Evolutionary conservation across 2,329 filamentous ascomycete genomes (phyloP).

Genomic region (Penicillium sp.): DNA sequence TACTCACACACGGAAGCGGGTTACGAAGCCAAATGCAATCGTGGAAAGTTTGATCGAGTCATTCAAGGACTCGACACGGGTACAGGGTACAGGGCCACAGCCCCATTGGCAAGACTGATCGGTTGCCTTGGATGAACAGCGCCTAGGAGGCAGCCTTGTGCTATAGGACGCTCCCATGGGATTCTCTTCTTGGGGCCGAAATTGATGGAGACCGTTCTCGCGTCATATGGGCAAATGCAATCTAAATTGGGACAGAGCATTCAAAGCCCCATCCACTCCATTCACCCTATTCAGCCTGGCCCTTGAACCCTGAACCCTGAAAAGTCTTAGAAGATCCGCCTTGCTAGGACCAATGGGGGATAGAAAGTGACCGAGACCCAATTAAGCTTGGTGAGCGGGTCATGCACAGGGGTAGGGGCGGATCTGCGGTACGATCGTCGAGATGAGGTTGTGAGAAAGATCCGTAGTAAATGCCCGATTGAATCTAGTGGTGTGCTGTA

Average conservation of each 20-base stretch:
- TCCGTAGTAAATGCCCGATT: not conserved
- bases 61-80: not conserved
- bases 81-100: too few species aligned
- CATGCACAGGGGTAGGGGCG: conserved; percentile 16
- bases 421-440: conserved; percentile 11
- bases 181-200: too few species aligned
- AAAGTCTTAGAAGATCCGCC: conserved; percentile 2
- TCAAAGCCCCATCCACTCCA: not conserved
- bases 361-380: not conserved
- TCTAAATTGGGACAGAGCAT: too few species aligned
- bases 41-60: too few species aligned
- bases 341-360: not conserved
- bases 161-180: too few species aligned
- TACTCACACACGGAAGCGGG: too few species aligned
- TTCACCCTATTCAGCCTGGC: not conserved
- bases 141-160: too few species aligned
- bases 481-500: not conserved
- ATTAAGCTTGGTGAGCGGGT: conserved; percentile 2
- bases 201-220: too few species aligned
- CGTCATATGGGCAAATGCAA: too few species aligned
- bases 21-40: too few species aligned
- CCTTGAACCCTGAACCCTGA: conserved; percentile 5
- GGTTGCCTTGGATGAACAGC: not conserved
- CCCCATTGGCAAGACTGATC: too few species aligned
- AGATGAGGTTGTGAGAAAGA: not conserved